Conservation (phyloP, 495 filamentous ascomycete species). For the Tuber umbilicatum region DNA sequence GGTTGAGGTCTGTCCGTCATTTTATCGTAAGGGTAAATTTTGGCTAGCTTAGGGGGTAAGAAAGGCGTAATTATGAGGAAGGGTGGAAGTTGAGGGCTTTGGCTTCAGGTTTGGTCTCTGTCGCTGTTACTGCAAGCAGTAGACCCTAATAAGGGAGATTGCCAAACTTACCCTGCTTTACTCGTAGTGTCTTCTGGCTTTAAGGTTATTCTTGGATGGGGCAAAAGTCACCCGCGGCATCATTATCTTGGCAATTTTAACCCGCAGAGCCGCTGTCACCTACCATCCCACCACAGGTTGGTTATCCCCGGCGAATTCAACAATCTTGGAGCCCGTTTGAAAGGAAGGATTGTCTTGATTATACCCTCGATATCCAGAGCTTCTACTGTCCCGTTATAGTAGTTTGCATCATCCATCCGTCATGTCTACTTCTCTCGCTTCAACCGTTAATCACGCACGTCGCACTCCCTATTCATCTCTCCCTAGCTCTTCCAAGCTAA, state of each 20-base stretch:
- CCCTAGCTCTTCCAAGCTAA: not conserved
- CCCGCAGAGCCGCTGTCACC: not conserved
- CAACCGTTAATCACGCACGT: conserved; percentile 4
- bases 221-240: too few species aligned
- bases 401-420: not conserved
- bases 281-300: not conserved
- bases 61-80: not conserved
- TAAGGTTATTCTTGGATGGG: not conserved
- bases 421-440: not conserved
- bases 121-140: too few species aligned
- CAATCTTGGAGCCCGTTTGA: not conserved
- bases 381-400: not conserved
- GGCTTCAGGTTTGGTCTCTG: not conserved
- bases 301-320: not conserved
- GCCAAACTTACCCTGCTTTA: not conserved
- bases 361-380: not conserved
- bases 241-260: not conserved
- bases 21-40: not conserved
- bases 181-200: not conserved
- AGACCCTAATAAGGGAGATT: not conserved
- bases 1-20: not conserved
- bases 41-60: not conserved
- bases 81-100: not conserved
- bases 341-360: not conserved
- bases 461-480: not conserved